Evolutionary conservation across 2,329 filamentous ascomycete genomes (phyloP).

Genomic region (Aspergillus intermedius): DNA sequence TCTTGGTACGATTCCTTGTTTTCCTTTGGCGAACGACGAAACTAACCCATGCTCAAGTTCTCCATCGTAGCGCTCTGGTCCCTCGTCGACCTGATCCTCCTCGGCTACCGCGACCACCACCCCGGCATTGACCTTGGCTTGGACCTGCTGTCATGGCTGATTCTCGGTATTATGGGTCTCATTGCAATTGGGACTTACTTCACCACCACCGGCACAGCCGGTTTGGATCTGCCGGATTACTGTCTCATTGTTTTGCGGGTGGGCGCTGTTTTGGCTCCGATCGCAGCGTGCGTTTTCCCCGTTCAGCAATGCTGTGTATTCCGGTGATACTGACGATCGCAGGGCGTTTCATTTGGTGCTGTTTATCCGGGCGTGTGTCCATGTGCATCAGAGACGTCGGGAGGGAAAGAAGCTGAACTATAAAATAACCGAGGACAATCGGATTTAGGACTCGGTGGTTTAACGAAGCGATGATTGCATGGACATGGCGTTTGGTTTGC

Average conservation of each 20-base stretch:
- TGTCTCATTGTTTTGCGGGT: neutral
- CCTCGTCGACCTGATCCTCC: neutral
- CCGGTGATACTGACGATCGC: neutral
- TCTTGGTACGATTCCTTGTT: neutral
- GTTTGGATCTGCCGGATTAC: neutral
- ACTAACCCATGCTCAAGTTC: neutral
- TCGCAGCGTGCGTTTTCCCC: neutral
- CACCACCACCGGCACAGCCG: too few species aligned
- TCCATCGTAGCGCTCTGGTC: neutral
- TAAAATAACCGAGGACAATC: neutral
- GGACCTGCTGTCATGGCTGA: neutral
- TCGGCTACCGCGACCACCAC: neutral
- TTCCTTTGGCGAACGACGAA: neutral
- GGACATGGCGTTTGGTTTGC: too few species aligned
- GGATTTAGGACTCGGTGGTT: neutral
- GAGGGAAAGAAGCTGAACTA: neutral
- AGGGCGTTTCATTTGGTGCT: neutral
- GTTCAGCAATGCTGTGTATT: neutral
- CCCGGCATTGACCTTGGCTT: neutral
- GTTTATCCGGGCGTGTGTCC: neutral
- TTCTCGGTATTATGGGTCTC: neutral
- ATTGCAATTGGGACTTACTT: neutral
- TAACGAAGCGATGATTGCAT: too few species aligned
- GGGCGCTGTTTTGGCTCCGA: neutral
- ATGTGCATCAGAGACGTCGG: neutral